Base-by-base conservation (phyloP, 2,329 filamentous ascomycete genomes). In the Rutstroemia sp. region DNA sequence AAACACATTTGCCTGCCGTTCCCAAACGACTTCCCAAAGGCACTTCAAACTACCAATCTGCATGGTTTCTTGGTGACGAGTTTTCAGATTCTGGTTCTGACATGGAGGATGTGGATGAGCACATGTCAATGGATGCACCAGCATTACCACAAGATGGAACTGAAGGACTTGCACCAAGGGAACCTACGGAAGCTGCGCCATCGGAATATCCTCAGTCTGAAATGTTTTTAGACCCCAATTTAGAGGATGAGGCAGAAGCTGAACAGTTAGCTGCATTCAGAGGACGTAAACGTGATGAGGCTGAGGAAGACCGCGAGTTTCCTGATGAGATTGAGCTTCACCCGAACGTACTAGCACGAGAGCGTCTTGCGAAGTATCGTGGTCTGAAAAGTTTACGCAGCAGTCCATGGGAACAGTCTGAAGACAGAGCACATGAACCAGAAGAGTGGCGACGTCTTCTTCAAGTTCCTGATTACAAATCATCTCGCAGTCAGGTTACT, bases 301-400 rank as follows among this genome's bases (percentile, higher is more conserved):
- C 84, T 4, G 82, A 92, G 50, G 92, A 97, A 14, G 94, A 99
- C 71, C 82, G 88, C 54, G 92, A 97, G 70, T 99, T 97, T 71
- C 94, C 94, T 0, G 94, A 99, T 63, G 94, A 99, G 72, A 94
- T 99, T 57, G 95, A 99, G 71, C 77, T 99, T 53, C 89, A 89
- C 63, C 94, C 95, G 0, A 82, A 92, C 53, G 89, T 95, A 3
- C 78, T 89, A 46, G 94, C 94, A 0, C 78, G 89, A 51, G 94
- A 99, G 73, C 81, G 94, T 46, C 75, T 99, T 54, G 83, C 87
- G 8, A 83, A 89, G 58, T 99, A 96, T 73, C 81, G 94, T 67
- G 94, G 94, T 44, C 74, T 99, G 62, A 99, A 97, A 79, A 96
- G 88, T 69, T 73, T 97, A 59, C 85, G 89, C 63, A 89, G 88